Base-by-base conservation (phyloP, 176 grass and related monocot genomes). In the Eragrostis curvula region DNA sequence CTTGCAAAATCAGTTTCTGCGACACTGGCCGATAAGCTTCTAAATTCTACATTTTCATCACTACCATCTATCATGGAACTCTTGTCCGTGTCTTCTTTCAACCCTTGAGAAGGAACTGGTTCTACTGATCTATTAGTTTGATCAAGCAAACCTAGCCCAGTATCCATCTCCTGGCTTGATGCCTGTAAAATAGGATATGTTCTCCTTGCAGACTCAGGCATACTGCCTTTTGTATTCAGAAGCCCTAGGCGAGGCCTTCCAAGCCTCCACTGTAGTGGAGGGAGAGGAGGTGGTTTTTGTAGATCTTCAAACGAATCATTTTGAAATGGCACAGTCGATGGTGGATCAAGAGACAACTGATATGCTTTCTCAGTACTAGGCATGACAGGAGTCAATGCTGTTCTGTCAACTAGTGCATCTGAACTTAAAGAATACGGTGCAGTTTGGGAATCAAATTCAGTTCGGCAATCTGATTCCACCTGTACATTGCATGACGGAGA, bases 201-300 rank as follows among this genome's bases (percentile, higher is more conserved):
- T 64, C 43, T 62, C 47, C 69, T 75, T 17, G 59, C 49, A 95
- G 64, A 36, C 18, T 90, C 73, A 46, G 41, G 56, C 12, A 63
- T 76, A 89, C 36, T 73, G 6, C 39, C 51, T 76, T 64, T 39
- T 66, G 68, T 42, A 71, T 77, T 82, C 32, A 47, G 40, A 79
- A 85, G 45, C 41, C 79, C 84, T 69, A 88, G 44, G 3, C 11
- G 69, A 71, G 89, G 89, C 85, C 85, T 94, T 78, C 85, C 93
- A 39, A 86, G 67, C 83, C 96, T 99, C 96, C 96, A 99, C 17
- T 89, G 90, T 68, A 99, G 87, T 52, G 97, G 97, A 80, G 97
- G 97, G 74, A 99, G 93, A 84, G 96, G 92, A 41, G 91, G 93
- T 78, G 79, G 87, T 59, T 87, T 91, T 78, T 87, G 66, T 55